These are phyloP conservation scores for Cyclostephanos tholiformis DNA, from an alignment of 108 stramenopile species.

Conservation along the genomic window DNA sequence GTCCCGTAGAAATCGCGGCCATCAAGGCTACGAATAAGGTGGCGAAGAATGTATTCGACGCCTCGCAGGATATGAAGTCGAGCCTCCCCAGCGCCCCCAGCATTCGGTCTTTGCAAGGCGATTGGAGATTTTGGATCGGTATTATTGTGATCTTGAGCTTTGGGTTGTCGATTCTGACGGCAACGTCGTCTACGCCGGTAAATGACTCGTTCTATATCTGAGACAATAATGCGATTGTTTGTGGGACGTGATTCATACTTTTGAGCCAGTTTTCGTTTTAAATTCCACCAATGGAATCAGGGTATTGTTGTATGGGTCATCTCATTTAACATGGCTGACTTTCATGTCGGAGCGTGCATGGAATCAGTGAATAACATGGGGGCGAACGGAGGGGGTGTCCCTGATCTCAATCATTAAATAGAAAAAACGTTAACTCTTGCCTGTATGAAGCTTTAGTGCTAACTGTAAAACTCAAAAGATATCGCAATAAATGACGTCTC, in stretches of 20 bases:
- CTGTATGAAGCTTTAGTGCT: neutral
- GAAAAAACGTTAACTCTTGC: neutral
- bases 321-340: neutral
- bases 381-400: neutral
- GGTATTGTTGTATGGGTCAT: neutral
- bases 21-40: constrained; percentile 42
- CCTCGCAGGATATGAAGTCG: constrained; percentile 37
- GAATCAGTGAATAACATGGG: neutral
- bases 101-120: constrained; percentile 39
- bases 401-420: neutral
- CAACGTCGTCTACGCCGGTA: constrained; percentile 16
- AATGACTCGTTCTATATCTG: constrained; percentile 50
- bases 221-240: neutral
- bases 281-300: neutral
- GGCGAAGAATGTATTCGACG: constrained; percentile 49
- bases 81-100: constrained; percentile 23
- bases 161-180: constrained; percentile 40
- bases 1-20: constrained; percentile 34
- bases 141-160: constrained; percentile 38
- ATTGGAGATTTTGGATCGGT: constrained; percentile 53
- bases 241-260: neutral
- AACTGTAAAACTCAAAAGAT: neutral
- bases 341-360: neutral
- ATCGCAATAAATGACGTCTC: no score
- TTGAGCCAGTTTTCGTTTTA: neutral